Base-by-base conservation (phyloP, 495 filamentous ascomycete species). In the Penicillium daleae region DNA sequence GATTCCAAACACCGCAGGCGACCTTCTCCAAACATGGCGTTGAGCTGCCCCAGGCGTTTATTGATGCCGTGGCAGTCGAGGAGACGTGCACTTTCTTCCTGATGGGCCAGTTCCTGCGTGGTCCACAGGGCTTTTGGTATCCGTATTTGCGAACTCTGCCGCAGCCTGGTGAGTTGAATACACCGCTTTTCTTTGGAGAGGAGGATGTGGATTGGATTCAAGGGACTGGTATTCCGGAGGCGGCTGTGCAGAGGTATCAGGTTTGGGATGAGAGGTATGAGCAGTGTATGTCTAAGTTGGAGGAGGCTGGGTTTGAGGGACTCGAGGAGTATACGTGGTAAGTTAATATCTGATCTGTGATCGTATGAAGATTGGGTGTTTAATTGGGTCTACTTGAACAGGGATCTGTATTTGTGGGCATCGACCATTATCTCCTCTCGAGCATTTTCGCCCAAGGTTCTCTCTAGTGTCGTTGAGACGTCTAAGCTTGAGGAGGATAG, bases 381-480 rank as follows among this genome's bases (percentile, higher is more conserved):
- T 56, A n/a, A 48, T 66, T 57, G 65, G 24, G 42, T 65, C 56
- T 74, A 51, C 66, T 29, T 59, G 44, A 59, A 0, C 63, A 89
- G 87, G 87, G 80, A 86, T 26, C 69, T 89, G 31, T 89, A 86
- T 67, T 70, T 85, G 5, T 90, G 88, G 87, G 85, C 88, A 21
- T 82, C 85, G 7, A 86, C 86, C 0, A 83, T 89, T 12, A 83
- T 88, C 59, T 79, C 80, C 6, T 89, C 88, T 1, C 80, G 88
- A 10, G 78, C 78, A 6, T 81, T 82, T 52, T 85, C 83, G 21
- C 69, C 73, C 3, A 79, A 78, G 63, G 74, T 83, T 44, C 57
- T 81, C 9, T 78, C 82, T 22, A 74, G 77, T 17, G 70, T 73
- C 4, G 63, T 80, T 27, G 66, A 74, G 35, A 62, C 70, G 8